Percentiles rank a stretch among this genome's conserved stretches.
These are phyloP conservation scores for Alternaria postmessia DNA, from an alignment of 2,329 filamentous ascomycete species.

Conservation along the genomic window DNA sequence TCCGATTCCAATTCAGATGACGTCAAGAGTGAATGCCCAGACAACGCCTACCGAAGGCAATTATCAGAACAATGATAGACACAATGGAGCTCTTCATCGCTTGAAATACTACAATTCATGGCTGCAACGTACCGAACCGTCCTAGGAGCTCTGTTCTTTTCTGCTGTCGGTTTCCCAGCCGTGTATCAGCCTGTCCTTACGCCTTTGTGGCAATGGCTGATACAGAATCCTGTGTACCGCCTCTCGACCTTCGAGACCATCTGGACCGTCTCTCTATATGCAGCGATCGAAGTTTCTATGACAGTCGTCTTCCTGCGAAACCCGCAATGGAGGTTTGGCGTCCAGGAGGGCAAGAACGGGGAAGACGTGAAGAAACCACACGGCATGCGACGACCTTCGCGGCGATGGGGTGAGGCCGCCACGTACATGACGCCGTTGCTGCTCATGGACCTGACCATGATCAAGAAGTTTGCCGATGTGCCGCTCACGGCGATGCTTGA, in stretches of 20 bases:
- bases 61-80: neutral
- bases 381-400: constrained; percentile 3
- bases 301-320: neutral
- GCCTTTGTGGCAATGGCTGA: constrained; percentile 2
- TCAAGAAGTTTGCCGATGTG: constrained; percentile 1
- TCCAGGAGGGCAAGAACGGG: neutral
- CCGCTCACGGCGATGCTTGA: constrained; percentile 1
- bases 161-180: neutral
- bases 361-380: neutral
- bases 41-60: neutral
- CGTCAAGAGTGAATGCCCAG: constrained; percentile 1
- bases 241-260: neutral
- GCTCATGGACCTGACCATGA: constrained; percentile 2
- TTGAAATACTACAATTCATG: no score
- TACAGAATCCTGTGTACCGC: neutral
- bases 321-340: neutral
- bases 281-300: constrained; percentile 1
- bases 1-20: neutral
- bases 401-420: neutral
- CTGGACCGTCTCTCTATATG: constrained; percentile 3
- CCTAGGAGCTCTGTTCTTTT: neutral
- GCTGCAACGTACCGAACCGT: neutral
- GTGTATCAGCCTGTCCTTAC: constrained; percentile 1
- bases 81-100: neutral
- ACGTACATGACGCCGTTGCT: neutral